Evolutionary conservation across 371 early-diverging fungal genomes (phyloP), one percentile per base, ranked within the genome.

Genomic region (Choanephora cucurbitarum): DNA sequence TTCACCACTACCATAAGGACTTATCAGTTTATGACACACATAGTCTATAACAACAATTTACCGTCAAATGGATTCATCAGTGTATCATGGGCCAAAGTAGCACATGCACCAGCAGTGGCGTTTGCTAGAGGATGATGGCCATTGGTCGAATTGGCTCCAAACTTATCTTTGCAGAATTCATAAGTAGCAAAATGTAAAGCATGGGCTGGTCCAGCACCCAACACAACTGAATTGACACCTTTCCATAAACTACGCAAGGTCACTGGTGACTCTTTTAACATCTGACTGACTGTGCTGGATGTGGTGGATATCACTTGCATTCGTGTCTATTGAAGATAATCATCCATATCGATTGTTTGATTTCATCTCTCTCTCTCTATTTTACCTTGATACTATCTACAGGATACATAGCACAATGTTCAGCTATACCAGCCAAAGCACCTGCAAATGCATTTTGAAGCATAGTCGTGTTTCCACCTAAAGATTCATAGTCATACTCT

Each of bases 141-240:
- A 15, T 33, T 45, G 15, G 47, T 65, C 28, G 47, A 37, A 58
- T 75, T 77, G 9, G 69, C 86, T 13, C 82, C 86, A 58, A 93
- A 85, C 5, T 79, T 50, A 22, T 83, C 83, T 77, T 96, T 98
- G 54, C 86, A 88, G 28, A 87, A 80, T 60, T 98, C 98, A 69
- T 98, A 98, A 1, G 92, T 89, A 11, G 92, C 94, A 81, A 96
- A 98, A 66, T 95, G 94, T 22, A 98, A 75, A 0, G 98, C 98
- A 64, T 97, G 98, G 2, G 98, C 91, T 4, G 98, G 98, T 0
- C 98, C 98, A 1, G 97, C 96, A 7, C 97, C 97, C 55, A 95
- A 54, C 3, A 95, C 81, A 9, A 97, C 93, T 5, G 94, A 93
- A 64, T 82, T 86, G 13, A 96, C 93, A 18, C 98, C 98, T 40